Percentiles rank a stretch among this genome's conserved stretches.
Conservation (phyloP, 2,329 filamentous ascomycete species). For the Aphanoascus verrucosus region DNA sequence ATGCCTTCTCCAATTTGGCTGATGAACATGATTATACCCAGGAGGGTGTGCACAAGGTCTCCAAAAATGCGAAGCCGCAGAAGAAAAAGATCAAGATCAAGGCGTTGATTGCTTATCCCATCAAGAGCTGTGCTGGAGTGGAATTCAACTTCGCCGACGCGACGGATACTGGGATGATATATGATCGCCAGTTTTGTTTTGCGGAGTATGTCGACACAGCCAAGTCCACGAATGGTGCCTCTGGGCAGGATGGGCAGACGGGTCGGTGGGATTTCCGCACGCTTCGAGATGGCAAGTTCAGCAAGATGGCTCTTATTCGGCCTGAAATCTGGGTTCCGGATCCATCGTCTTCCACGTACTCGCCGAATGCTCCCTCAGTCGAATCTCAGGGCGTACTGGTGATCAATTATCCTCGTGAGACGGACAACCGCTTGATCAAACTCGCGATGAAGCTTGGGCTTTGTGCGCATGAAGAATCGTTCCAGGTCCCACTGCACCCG, state of each 20-base stretch:
- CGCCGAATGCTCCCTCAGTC: constrained; percentile 36
- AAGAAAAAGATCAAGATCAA: constrained; percentile 44
- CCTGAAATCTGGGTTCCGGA: constrained; percentile 53
- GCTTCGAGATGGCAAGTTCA: constrained; percentile 36
- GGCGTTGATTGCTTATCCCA: constrained; percentile 67
- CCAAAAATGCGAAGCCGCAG: constrained; percentile 23
- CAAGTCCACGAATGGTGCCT: background rate
- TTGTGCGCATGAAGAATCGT: constrained; percentile 32
- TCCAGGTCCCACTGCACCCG: constrained; percentile 45
- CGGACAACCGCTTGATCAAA: constrained; percentile 16
- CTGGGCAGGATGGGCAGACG: constrained; percentile 20
- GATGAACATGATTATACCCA: constrained; percentile 48
- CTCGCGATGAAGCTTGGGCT: constrained; percentile 25
- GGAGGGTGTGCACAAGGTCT: constrained; percentile 24
- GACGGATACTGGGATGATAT: constrained; percentile 58
- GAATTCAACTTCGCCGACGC: constrained; percentile 58
- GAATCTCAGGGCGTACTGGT: constrained; percentile 44
- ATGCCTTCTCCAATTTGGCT: constrained; percentile 41
- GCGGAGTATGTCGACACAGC: constrained; percentile 45
- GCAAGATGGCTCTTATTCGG: constrained; percentile 59
- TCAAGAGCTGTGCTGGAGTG: constrained; percentile 72
- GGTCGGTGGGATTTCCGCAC: constrained; percentile 38
- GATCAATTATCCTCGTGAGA: constrained; percentile 36
- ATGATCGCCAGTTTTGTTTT: constrained; percentile 75
- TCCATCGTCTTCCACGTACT: constrained; percentile 34